Conservation (phyloP, 2,329 filamentous ascomycete genomes). For the Diaporthe caulivora region DNA sequence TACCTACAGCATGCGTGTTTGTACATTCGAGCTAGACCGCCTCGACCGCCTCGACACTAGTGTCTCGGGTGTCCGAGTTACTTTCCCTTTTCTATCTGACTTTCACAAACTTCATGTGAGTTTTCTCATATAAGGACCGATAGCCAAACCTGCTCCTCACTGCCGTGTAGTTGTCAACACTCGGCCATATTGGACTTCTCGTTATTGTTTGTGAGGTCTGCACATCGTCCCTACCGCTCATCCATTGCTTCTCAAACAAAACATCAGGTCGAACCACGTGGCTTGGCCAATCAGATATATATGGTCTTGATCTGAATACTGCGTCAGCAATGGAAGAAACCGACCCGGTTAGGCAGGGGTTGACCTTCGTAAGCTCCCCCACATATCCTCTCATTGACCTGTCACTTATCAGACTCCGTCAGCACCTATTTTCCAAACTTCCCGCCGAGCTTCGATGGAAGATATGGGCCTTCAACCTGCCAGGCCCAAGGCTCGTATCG, state of each 20-base stretch:
- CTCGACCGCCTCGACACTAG: conserved; percentile 35
- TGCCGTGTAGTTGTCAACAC: not conserved
- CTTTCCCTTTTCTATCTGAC: conserved; percentile 29
- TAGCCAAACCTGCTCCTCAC: conserved; percentile 7
- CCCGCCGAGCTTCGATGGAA: conserved; percentile 61
- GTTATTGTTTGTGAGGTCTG: not conserved
- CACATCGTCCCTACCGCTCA: not conserved
- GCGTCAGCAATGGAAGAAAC: conserved; percentile 3
- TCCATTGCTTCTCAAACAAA: conserved; percentile 1
- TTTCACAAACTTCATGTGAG: conserved; percentile 19
- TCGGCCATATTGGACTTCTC: not conserved
- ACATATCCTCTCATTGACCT: not conserved
- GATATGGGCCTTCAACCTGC: conserved; percentile 61
- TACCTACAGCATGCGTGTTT: conserved; percentile 26
- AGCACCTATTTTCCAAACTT: conserved; percentile 58
- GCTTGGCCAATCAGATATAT: conserved; percentile 8
- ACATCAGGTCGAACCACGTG: conserved; percentile 2
- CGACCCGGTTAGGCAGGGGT: conserved; percentile 22
- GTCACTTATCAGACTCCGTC: conserved; percentile 26
- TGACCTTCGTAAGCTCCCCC: conserved; percentile 33
- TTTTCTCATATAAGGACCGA: conserved; percentile 16
- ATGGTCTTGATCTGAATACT: not conserved
- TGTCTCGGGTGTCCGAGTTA: conserved; percentile 37
- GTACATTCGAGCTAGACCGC: conserved; percentile 38
- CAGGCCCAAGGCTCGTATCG: conserved; percentile 57